A percentile compares a stretch with the other conserved stretches of the same genome.
Evolutionary conservation across 305 asterid genomes (phyloP).

Genomic region (Euphrasia arctica): DNA sequence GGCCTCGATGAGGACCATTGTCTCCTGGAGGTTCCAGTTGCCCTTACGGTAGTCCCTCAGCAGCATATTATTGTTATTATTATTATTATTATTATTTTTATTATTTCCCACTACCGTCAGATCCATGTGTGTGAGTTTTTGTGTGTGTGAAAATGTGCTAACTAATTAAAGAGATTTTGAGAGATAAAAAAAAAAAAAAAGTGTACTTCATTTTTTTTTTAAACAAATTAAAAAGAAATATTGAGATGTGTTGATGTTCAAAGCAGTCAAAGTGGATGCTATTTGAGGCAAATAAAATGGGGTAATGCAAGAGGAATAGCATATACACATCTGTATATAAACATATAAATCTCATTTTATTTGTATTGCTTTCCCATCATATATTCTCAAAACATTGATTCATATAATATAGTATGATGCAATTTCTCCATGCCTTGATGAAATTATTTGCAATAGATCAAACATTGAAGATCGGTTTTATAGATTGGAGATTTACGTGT

Average conservation of each 20-base stretch:
- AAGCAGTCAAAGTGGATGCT: slow-evolving; percentile 9
- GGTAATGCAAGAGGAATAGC: background rate
- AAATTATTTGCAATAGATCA: too few relatives aligned
- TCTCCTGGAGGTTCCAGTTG: slow-evolving; percentile 86
- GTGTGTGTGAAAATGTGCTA: background rate
- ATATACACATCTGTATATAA: background rate
- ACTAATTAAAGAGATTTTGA: background rate
- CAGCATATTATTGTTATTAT: slow-evolving; percentile 13
- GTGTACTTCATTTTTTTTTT: background rate
- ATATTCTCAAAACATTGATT: slow-evolving; percentile 1
- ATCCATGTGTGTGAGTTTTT: slow-evolving; percentile 39
- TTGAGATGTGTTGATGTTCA: slow-evolving; percentile 21
- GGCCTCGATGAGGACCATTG: slow-evolving; percentile 79
- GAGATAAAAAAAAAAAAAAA: background rate
- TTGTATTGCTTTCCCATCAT: too few relatives aligned
- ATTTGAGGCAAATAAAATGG: slow-evolving; percentile 17
- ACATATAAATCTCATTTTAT: too few relatives aligned
- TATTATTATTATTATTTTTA: too few relatives aligned
- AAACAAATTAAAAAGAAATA: background rate
- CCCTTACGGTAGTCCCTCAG: slow-evolving; percentile 85
- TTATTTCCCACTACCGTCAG: slow-evolving; percentile 36
- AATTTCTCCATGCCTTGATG: too few relatives aligned
- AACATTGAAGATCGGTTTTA: too few relatives aligned
- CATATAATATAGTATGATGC: too few relatives aligned
- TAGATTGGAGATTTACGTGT: too few relatives aligned